These are phyloP conservation scores for Pterocarpus santalinus DNA, from an alignment of 306 rosid species.

Conservation along the genomic window DNA sequence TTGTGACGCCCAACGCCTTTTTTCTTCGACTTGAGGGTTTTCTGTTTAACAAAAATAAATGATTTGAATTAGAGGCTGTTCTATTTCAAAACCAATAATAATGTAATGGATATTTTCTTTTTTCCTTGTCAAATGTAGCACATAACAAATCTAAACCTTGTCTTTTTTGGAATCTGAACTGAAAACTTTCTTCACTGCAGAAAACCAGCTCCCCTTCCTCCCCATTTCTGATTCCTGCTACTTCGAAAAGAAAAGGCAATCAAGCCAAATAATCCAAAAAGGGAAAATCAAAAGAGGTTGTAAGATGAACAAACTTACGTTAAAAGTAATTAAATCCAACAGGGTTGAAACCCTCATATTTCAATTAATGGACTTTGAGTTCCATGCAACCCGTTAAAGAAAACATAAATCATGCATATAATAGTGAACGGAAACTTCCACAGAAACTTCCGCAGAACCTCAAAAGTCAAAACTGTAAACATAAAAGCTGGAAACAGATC, in stretches of 20 bases:
- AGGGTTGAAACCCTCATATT: not conserved
- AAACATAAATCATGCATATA: constrained; percentile 37
- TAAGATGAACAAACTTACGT: constrained; percentile 12
- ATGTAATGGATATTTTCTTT: not conserved
- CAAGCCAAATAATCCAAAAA: not conserved
- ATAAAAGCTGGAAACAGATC: too few species aligned
- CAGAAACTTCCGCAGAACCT: too few species aligned
- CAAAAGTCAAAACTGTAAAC: too few species aligned
- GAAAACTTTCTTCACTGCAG: constrained; percentile 81
- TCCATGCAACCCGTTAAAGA: not conserved
- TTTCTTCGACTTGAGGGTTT: constrained; percentile 14
- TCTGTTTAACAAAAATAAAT: not conserved
- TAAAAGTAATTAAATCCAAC: constrained; percentile 24
- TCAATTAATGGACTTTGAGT: constrained; percentile 16
- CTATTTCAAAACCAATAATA: not conserved
- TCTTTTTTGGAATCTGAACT: constrained; percentile 69
- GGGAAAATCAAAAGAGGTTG: not conserved
- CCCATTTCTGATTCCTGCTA: constrained; percentile 72
- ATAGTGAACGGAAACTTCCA: not conserved
- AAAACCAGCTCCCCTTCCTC: constrained; percentile 89
- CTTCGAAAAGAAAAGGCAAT: constrained; percentile 13
- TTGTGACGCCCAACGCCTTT: too few species aligned
- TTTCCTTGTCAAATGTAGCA: too few species aligned
- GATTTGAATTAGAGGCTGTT: constrained; percentile 33
- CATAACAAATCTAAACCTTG: constrained; percentile 59